Base-by-base conservation (phyloP, 495 filamentous ascomycete genomes). In the Letharia lupina region DNA sequence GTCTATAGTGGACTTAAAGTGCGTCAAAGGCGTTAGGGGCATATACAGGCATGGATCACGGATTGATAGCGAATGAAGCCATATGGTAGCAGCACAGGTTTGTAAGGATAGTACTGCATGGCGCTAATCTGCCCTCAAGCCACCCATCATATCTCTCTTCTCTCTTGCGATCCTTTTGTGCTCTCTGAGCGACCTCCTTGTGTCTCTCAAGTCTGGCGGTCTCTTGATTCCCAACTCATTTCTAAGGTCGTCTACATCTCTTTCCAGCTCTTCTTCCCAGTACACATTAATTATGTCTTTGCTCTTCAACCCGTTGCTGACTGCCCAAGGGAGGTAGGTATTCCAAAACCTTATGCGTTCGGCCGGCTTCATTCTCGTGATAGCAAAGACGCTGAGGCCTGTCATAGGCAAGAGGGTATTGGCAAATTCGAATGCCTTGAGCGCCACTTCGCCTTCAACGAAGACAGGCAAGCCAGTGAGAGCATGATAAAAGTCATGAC, bases 401-500 rank as follows among this genome's bases (percentile, higher is more conserved):
- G 95, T 96, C 94, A 98, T 98, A 0, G 94, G 94, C 56, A 98
- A 77, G 57, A 95, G 72, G 11, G 91, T 96, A 74, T 98, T 98
- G 50, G 92, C 83, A 74, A 96, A 98, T 79, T 98, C 93, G 69
- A 98, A 94, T 7, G 92, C 91, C 79, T 98, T 98, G 64, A 98
- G 82, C 63, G 93, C 92, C 13, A 98, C 80, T 78, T 98, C 95
- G 28, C 95, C 94, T 77, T 98, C 95, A 3, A 90, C 81, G 59
- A 97, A 87, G n/a, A 91, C 84, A 0, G 95, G 94, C 42, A 98
- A 79, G 0, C 94, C 94, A 16, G 92, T 96, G 44, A 98, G 79
- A 0, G 95, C 94, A 76, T 98, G 94, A 80, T 96, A 98, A 81
- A 98, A 98, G 73, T 98, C 94, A 75, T 98, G 94, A 71, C 89